Evolutionary conservation across 345 rosid genomes (phyloP), one percentile per base, ranked within the genome.

Genomic region (Gossypium sturtianum): DNA sequence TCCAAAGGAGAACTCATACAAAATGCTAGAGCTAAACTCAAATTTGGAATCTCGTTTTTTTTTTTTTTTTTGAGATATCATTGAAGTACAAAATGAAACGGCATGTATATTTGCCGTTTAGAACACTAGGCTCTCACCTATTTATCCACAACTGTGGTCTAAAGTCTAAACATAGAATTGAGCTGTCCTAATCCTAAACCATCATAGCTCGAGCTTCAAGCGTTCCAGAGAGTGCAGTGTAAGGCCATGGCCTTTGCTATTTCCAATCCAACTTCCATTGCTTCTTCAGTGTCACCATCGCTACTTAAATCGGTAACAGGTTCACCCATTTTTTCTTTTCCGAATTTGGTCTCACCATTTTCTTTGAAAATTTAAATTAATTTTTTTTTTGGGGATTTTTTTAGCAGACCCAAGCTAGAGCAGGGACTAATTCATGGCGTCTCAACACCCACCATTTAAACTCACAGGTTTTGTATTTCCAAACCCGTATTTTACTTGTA

Each of bases 241-340:
- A 25, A 22, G 44, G 22, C 78, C 29, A 63, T 72, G 75, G 78
- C 74, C 43, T 81, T 85, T 83, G 82, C 86, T 22, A 54, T 82
- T 73, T 74, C 71, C 53, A 41, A 70, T 43, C 68, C 73, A 47
- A 47, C 83, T 43, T 75, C 16, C 29, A 29, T 61, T 56, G 74
- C 82, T 77, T 81, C 82, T 60, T 54, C 83, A 43, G 47, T 78
- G 76, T 56, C 80, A 7, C 78, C 41, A 34, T 34, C 77, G 41
- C 82, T 79, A 80, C 71, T 54, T 72, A 6, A 4, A 43, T 34
- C 29, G 59, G 72, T 69, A 69, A 69, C 17, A 25, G 22, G 16
- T 49, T 27, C 56, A 41, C 3, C 19, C 59, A 22, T 49, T 59
- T 22, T 51, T 27, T 7, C 2, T 3, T 1, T 27, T 17, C 54